Base-by-base conservation (phyloP, 768 basidiomycete genomes). In the Brasilioporus rufonigricans region DNA sequence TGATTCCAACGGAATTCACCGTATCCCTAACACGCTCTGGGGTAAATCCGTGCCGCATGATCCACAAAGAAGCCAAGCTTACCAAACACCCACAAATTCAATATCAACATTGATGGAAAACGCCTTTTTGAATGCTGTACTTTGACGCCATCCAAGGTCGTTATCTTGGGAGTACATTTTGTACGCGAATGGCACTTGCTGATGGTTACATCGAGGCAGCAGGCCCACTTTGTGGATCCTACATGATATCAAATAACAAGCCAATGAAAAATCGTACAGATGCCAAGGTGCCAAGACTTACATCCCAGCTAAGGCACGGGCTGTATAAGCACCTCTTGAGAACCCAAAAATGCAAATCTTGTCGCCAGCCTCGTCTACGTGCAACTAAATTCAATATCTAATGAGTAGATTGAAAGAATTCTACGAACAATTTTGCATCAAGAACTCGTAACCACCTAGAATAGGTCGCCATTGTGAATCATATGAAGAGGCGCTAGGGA, bases 271-370 rank as follows among this genome's bases (percentile, higher is more conserved):
- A 39, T 13, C 6, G 12, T 19, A 2, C n/a, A 19, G n/a, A 19
- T 19, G 2, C n/a, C 2, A n/a, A 8, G 10, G 18, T 9, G 31
- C 21, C 59, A 18, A 63, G 16, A 54, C 79, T 65, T 54, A 80
- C 87, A 90, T 90, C 51, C 88, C 89, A 13, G 84, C 87, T 14
- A 88, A 73, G 3, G 86, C 86, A 48, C 89, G 80, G 21, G 81
- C 80, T 21, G 86, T 85, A 59, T 81, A 90, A 41, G 87, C 87
- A n/a, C 89, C 89, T 52, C 90, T 76, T 3, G 89, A 90, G 68
- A 91, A 91, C 0, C 89, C 91, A 62, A 92, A 91, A 4, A 93
- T 74, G 64, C 80, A 90, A 5, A 93, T 87, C 58, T 82, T 85
- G 68, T 92, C 89, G 0, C 84, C 85, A n/a, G 77, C 76, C 33